These are phyloP conservation scores for Tulasnella sp. DNA, from an alignment of 768 basidiomycete species.

Conservation along the genomic window DNA sequence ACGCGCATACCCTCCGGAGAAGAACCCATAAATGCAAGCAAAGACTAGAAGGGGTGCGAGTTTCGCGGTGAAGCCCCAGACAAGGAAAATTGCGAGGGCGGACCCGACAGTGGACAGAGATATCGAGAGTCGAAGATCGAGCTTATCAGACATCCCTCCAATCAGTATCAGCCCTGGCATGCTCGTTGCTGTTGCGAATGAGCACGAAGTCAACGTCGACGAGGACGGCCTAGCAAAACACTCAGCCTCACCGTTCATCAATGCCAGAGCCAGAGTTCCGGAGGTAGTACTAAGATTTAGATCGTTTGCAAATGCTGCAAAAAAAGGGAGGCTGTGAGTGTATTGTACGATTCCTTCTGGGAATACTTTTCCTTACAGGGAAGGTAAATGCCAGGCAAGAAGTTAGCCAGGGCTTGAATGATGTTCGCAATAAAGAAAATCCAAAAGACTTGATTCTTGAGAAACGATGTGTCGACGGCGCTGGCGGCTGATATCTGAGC, in stretches of 20 bases:
- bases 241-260: constrained; percentile 11
- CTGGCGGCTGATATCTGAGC: neutral
- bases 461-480: constrained; percentile 6
- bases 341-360: neutral
- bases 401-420: constrained; percentile 16
- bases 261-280: constrained; percentile 12
- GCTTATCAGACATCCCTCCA: constrained; percentile 15
- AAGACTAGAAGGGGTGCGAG: constrained; percentile 12
- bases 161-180: constrained; percentile 14
- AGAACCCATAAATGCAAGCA: constrained; percentile 18
- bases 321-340: neutral
- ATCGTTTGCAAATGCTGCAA: constrained; percentile 14
- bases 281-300: constrained; percentile 16
- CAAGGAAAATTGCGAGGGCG: constrained; percentile 11
- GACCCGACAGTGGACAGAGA: constrained; percentile 10
- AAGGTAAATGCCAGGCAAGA: constrained; percentile 16
- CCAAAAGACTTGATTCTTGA: constrained; percentile 14
- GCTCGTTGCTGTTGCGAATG: neutral
- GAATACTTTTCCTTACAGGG: neutral
- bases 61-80: constrained; percentile 14
- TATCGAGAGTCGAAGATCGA: constrained; percentile 13
- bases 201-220: neutral
- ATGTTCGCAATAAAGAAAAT: constrained; percentile 14
- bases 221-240: neutral
- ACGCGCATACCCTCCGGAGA: constrained; percentile 6